Percentiles rank a stretch among this genome's conserved stretches.
phyloP scores from a whole-genome alignment of 305 asterid species.

The Fraxinus baroniana region DNA sequence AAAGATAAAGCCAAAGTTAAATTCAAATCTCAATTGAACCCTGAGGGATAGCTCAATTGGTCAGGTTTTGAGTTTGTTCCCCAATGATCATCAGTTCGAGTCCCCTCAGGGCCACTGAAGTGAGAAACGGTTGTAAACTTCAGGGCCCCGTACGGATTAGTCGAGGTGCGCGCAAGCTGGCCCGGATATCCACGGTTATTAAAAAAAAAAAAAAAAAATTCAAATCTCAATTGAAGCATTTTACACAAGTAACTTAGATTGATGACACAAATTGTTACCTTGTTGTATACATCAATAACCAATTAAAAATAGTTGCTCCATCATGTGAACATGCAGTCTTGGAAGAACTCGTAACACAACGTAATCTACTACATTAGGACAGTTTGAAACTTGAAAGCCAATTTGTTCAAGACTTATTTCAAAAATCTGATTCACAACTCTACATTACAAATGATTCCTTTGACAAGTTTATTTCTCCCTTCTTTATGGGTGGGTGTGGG shows the following conservation, averaged over 20 bases:
- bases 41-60: too few species aligned
- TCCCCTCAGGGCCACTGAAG: too few species aligned
- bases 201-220: too few species aligned
- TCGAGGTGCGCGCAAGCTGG: too few species aligned
- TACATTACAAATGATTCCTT: not conserved
- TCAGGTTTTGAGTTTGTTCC: too few species aligned
- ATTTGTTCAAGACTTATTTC: constrained; percentile 2
- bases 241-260: not conserved
- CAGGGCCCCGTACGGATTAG: too few species aligned
- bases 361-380: not conserved
- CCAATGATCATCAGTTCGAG: too few species aligned
- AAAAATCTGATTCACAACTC: constrained; percentile 4
- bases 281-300: not conserved
- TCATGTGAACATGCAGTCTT: not conserved
- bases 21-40: not conserved
- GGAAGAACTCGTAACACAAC: not conserved
- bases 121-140: too few species aligned
- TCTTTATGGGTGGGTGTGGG: not conserved
- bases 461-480: not conserved
- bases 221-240: not conserved
- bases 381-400: not conserved
- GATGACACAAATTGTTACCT: not conserved
- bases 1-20: not conserved
- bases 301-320: not conserved
- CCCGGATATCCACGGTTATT: too few species aligned